Conservation (phyloP, 495 filamentous ascomycete species). For the Penicillium pancosmium region DNA sequence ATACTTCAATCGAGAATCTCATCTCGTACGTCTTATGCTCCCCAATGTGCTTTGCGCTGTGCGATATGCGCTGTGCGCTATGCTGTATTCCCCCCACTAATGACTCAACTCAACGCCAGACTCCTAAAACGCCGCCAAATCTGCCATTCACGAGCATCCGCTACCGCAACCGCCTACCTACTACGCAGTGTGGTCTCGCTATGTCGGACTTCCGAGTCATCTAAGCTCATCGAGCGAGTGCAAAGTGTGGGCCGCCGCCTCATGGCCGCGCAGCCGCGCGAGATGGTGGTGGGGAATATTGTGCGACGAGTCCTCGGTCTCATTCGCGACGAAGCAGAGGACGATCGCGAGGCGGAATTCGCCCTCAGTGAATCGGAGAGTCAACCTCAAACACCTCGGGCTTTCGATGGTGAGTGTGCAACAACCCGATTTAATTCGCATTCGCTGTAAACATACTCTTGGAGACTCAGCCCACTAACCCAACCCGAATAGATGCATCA, state of each 20-base stretch:
- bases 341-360: slow-evolving; percentile 71
- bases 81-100: background rate
- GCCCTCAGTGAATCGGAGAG: slow-evolving; percentile 55
- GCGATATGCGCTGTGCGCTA: background rate
- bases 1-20: slow-evolving; percentile 78
- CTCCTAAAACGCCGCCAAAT: slow-evolving; percentile 91
- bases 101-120: slow-evolving; percentile 42
- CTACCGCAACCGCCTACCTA: slow-evolving; percentile 85
- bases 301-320: slow-evolving; percentile 86
- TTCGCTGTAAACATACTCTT: slow-evolving; percentile 15
- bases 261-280: slow-evolving; percentile 78
- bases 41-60: background rate
- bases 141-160: slow-evolving; percentile 80
- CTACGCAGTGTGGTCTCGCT: slow-evolving; percentile 80
- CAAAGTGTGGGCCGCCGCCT: slow-evolving; percentile 74
- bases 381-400: slow-evolving; percentile 53
- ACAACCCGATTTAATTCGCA: background rate
- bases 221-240: slow-evolving; percentile 75
- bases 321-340: slow-evolving; percentile 86
- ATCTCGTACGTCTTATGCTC: slow-evolving; percentile 62
- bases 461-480: slow-evolving; percentile 4
- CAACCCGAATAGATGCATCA: slow-evolving; percentile 34
- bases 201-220: slow-evolving; percentile 65
- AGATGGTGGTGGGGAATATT: slow-evolving; percentile 92
- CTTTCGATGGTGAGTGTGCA: slow-evolving; percentile 35